Percentiles rank a stretch among this genome's conserved stretches.
phyloP scores from a whole-genome alignment of 352 stramenopile species.

The Globisporangium irregulare region DNA sequence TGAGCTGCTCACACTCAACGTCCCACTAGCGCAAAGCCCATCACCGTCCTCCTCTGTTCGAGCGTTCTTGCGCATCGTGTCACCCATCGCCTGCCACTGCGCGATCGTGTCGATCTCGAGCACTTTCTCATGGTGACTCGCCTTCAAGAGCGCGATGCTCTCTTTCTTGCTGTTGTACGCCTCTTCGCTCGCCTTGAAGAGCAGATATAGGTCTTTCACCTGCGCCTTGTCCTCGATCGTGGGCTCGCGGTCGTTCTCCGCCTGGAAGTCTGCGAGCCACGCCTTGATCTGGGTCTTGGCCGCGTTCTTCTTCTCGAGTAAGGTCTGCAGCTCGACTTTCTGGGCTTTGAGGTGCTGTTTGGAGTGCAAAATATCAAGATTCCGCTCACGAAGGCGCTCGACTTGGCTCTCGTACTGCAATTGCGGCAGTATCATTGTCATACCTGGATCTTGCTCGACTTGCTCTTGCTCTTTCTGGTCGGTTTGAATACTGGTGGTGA shows the following conservation, averaged over 20 bases:
- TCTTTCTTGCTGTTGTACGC: slow-evolving; percentile 44
- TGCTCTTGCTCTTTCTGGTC: background rate
- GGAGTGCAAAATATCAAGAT: slow-evolving; percentile 39
- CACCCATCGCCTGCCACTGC: slow-evolving; percentile 45
- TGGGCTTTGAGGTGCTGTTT: slow-evolving; percentile 33
- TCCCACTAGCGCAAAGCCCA: background rate
- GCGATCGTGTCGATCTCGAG: slow-evolving; percentile 46
- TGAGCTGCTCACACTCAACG: slow-evolving; percentile 11
- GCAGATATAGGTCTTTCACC: slow-evolving; percentile 72
- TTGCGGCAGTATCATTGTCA: slow-evolving; percentile 21
- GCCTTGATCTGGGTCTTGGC: slow-evolving; percentile 62
- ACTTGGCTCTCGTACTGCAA: slow-evolving; percentile 44
- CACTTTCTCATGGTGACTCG: slow-evolving; percentile 39
- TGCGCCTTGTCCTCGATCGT: slow-evolving; percentile 77
- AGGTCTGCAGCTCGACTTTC: slow-evolving; percentile 33
- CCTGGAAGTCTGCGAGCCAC: slow-evolving; percentile 62
- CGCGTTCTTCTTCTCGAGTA: slow-evolving; percentile 40
- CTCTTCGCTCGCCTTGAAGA: slow-evolving; percentile 72
- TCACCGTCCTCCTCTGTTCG: background rate
- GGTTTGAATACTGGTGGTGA: slow-evolving; percentile 11
- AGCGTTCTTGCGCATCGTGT: slow-evolving; percentile 16
- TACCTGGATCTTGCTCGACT: background rate
- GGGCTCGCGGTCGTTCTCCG: slow-evolving; percentile 42
- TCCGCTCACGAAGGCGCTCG: slow-evolving; percentile 39
- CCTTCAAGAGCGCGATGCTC: slow-evolving; percentile 34